A percentile compares a stretch with the other conserved stretches of the same genome.
Conservation (phyloP, 139 green algal species). For the Pseudopediastrum boryanum region DNA sequence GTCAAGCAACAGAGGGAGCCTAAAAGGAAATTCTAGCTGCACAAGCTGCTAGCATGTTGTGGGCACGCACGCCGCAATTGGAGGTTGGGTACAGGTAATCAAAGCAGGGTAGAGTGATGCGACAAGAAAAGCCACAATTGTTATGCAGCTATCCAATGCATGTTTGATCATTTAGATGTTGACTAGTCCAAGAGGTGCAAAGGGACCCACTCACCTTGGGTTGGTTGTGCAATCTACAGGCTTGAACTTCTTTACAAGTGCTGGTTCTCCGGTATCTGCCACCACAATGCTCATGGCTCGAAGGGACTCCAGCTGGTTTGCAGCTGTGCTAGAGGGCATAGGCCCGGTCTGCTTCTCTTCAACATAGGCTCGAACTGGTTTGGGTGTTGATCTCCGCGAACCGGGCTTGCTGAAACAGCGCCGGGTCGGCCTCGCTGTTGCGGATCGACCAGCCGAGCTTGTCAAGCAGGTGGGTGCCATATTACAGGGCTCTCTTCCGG, state of each 20-base stretch:
- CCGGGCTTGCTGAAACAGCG: no score
- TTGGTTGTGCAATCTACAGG: slow-evolving; percentile 87
- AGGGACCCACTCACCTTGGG: slow-evolving; percentile 52
- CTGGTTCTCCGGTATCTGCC: slow-evolving; percentile 62
- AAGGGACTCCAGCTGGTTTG: slow-evolving; percentile 74
- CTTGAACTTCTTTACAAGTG: slow-evolving; percentile 72
- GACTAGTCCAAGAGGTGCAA: not conserved
- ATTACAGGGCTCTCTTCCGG: no score
- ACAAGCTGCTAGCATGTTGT: no score
- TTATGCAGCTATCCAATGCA: not conserved
- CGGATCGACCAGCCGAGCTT: no score
- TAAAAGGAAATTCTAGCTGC: not conserved
- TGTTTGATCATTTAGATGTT: not conserved
- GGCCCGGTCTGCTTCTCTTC: slow-evolving; percentile 31
- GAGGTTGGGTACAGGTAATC: no score
- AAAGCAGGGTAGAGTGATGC: not conserved
- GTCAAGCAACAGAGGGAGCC: not conserved
- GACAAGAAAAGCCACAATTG: no score
- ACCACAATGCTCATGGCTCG: slow-evolving; percentile 66
- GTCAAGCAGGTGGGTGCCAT: no score
- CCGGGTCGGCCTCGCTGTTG: no score
- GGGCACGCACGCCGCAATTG: no score
- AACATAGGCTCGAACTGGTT: slow-evolving; percentile 11
- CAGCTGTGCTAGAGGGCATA: slow-evolving; percentile 19
- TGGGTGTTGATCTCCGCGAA: no score